Conservation (phyloP, 1,284 basidiomycete genomes). For the Pseudozyma thailandica region DNA sequence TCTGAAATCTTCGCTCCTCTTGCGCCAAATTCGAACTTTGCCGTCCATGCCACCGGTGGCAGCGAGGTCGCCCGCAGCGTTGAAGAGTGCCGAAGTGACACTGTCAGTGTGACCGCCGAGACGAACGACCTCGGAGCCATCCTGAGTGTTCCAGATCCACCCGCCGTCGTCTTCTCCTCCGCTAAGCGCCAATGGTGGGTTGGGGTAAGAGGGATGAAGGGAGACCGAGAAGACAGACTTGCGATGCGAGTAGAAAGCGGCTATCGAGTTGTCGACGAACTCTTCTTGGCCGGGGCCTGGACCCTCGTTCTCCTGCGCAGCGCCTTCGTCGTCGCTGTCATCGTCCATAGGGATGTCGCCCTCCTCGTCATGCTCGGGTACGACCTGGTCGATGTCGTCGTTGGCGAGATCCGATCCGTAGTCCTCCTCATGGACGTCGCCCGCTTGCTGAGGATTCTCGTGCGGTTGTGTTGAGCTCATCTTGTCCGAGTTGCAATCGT, state of each 20-base stretch:
- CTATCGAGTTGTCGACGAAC: conserved; percentile 64
- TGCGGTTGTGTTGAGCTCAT: conserved; percentile 38
- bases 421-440: conserved; percentile 45
- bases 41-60: conserved; percentile 99
- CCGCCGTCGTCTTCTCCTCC: conserved; percentile 96
- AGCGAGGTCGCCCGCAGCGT: conserved; percentile 86
- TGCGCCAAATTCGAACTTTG: conserved; percentile 86
- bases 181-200: conserved; percentile 83
- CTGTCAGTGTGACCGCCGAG: conserved; percentile 93
- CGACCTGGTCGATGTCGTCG: conserved; percentile 48
- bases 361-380: conserved; percentile 46
- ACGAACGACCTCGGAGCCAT: conserved; percentile 81
- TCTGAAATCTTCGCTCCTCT: conserved; percentile 72
- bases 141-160: conserved; percentile 90
- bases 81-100: conserved; percentile 84
- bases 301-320: conserved; percentile 17
- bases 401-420: conserved; percentile 42
- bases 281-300: conserved; percentile 41
- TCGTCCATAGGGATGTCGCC: conserved; percentile 52
- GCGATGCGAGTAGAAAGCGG: conserved; percentile 65
- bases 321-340: conserved; percentile 33
- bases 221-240: conserved; percentile 83
- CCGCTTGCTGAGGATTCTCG: conserved; percentile 16
- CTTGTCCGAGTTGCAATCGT: neutral
- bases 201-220: conserved; percentile 78